A percentile compares a stretch with the other conserved stretches of the same genome.
Conservation (phyloP, 306 rosid genomes). For the Ormosia emarginata region DNA sequence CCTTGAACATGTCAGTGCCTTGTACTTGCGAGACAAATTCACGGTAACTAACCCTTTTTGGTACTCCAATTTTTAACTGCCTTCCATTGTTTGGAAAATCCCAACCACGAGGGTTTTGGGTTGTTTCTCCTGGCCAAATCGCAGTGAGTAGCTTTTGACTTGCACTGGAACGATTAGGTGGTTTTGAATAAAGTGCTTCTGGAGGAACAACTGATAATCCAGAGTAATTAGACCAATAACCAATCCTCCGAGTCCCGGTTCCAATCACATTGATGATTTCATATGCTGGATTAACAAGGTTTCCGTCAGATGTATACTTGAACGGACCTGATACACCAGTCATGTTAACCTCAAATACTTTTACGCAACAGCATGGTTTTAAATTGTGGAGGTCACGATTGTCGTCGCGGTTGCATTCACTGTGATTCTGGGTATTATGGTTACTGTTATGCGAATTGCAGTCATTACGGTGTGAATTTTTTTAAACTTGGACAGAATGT, state of each 20-base stretch:
- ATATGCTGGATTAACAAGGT: slow-evolving; percentile 70
- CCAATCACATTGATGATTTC: slow-evolving; percentile 87
- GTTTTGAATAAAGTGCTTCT: slow-evolving; percentile 59
- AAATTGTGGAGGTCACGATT: too few species aligned
- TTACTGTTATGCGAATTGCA: too few species aligned
- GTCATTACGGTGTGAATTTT: too few species aligned
- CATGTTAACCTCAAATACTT: slow-evolving; percentile 64
- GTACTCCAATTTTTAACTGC: slow-evolving; percentile 73
- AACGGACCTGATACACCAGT: slow-evolving; percentile 71
- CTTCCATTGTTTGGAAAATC: slow-evolving; percentile 87
- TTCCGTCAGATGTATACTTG: slow-evolving; percentile 53
- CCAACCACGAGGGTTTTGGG: slow-evolving; percentile 88
- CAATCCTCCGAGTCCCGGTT: slow-evolving; percentile 64
- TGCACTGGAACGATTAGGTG: slow-evolving; percentile 51
- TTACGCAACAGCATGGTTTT: slow-evolving; percentile 48
- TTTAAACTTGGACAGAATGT: too few species aligned
- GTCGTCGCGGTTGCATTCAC: too few species aligned
- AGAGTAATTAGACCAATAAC: slow-evolving; percentile 93
- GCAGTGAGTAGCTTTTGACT: slow-evolving; percentile 48
- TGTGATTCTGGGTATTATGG: too few species aligned
- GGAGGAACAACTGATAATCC: slow-evolving; percentile 72
- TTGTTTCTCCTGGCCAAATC: slow-evolving; percentile 90
- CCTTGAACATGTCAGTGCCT: slow-evolving; percentile 68
- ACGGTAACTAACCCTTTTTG: slow-evolving; percentile 62
- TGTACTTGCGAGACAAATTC: slow-evolving; percentile 57